These are phyloP conservation scores for Arthromyces matolae DNA, from an alignment of 768 basidiomycete species.

Conservation along the genomic window DNA sequence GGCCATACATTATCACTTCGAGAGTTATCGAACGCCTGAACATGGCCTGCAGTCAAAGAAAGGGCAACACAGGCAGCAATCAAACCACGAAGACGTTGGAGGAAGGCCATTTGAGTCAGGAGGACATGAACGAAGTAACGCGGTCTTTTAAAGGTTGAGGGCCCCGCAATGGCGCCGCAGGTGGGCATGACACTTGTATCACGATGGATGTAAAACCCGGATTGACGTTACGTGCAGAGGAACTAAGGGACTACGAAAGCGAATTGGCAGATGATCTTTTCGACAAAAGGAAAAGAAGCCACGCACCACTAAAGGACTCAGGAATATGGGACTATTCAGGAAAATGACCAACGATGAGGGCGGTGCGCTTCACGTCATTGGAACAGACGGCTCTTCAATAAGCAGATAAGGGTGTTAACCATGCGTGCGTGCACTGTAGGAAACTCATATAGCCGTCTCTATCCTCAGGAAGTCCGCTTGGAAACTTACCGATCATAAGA, in stretches of 20 bases:
- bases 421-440: slow-evolving; percentile 10
- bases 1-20: slow-evolving; percentile 34
- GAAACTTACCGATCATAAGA: slow-evolving; percentile 13
- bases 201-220: slow-evolving; percentile 2
- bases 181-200: background rate
- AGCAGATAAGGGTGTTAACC: slow-evolving; percentile 6
- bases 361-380: background rate
- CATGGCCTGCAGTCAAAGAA: slow-evolving; percentile 4
- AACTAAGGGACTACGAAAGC: background rate
- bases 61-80: slow-evolving; percentile 6
- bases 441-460: slow-evolving; percentile 3
- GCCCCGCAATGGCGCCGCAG: slow-evolving; percentile 3
- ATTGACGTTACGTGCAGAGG: background rate
- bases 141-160: slow-evolving; percentile 6
- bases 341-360: background rate
- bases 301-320: background rate
- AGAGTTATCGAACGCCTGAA: slow-evolving; percentile 28
- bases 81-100: background rate
- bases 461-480: background rate
- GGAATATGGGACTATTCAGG: too few species aligned
- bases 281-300: slow-evolving; percentile 12
- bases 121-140: background rate
- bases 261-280: background rate
- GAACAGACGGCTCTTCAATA: slow-evolving; percentile 1
- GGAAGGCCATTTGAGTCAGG: slow-evolving; percentile 10